Conservation (phyloP, 2,329 filamentous ascomycete genomes). For the Claviceps maximensis region DNA sequence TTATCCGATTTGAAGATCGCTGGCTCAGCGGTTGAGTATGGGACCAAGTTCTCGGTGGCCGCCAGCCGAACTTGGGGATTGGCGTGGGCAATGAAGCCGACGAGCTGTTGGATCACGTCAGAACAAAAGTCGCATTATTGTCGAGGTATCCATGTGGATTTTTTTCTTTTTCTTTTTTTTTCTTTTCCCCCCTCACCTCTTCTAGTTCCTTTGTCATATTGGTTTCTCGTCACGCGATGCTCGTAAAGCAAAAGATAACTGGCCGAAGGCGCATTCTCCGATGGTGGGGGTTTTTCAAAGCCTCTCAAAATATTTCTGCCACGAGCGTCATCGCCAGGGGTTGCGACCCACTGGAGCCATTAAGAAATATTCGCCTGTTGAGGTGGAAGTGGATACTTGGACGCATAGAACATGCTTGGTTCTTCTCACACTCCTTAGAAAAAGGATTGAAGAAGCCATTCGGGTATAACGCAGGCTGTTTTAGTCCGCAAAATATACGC, state of each 20-base stretch:
- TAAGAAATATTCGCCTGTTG: background rate
- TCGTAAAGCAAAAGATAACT: background rate
- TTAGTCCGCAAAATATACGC: no score
- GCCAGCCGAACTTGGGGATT: constrained; percentile 83
- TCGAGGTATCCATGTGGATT: background rate
- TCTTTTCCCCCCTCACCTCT: constrained; percentile 39
- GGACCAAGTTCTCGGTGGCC: constrained; percentile 75
- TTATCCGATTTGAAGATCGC: constrained; percentile 73
- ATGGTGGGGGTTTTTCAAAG: constrained; percentile 8
- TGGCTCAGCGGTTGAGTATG: constrained; percentile 62
- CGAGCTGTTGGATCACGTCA: constrained; percentile 42
- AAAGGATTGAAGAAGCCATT: no score
- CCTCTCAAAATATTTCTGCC: constrained; percentile 1
- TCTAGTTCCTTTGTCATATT: constrained; percentile 63
- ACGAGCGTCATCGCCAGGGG: constrained; percentile 7
- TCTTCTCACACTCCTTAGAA: no score
- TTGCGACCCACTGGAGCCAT: constrained; percentile 10
- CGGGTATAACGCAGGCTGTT: no score
- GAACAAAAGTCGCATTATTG: background rate
- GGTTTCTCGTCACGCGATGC: background rate
- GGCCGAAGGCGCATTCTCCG: constrained; percentile 13
- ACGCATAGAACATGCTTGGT: background rate
- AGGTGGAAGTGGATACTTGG: background rate
- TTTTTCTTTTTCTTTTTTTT: background rate
- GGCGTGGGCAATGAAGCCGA: constrained; percentile 84